Evolutionary conservation across 768 basidiomycete species (phyloP), one percentile per base, ranked within the genome.

Genomic region (Kwoniella europaea): DNA sequence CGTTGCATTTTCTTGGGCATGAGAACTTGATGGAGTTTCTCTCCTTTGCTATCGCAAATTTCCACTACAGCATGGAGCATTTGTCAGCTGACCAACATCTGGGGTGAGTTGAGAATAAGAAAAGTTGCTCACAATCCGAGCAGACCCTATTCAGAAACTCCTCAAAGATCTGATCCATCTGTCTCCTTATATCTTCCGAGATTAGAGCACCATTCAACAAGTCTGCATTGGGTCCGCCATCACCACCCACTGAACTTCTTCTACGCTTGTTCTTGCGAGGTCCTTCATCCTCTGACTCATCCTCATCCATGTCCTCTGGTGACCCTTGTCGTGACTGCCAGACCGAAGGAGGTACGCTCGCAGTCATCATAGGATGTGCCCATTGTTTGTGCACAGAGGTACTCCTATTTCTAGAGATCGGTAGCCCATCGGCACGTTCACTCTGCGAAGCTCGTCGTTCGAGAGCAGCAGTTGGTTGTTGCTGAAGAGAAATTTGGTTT

Each of bases 1-100:
- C 93, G 90, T 77, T 94, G 92, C 96, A 99, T 98, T 87, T 87
- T 86, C 87, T 98, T 98, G 0, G 95, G 91, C 96, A 99, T 99
- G 77, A 98, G 87, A 44, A 93, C 93, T 84, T 99, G 96, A 81
- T 99, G 96, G 68, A 99, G 94, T 55, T 92, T 90, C 82, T 99
- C 96, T 62, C 96, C 96, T 83, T 99, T 99, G 41, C 89, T 87
- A 81, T 98, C 97, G 60, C 90, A 91, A 4, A 92, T 91, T 68
- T 97, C 93, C 85, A 98, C 94, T 98, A 71, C 35, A 24, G 22
- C 43, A 16, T 3, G 12, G 27, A 35, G 42, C 24, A 16, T 35
- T 41, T 0, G 52, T 44, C 57, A 58, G 22, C 27, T 27, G 7
- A 35, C 15, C 29, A 54, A 20, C 24, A 16, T 13, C 22, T 63